These are phyloP conservation scores for Tranzscheliella williamsii DNA, from an alignment of 1,284 basidiomycete species.

Conservation along the genomic window DNA sequence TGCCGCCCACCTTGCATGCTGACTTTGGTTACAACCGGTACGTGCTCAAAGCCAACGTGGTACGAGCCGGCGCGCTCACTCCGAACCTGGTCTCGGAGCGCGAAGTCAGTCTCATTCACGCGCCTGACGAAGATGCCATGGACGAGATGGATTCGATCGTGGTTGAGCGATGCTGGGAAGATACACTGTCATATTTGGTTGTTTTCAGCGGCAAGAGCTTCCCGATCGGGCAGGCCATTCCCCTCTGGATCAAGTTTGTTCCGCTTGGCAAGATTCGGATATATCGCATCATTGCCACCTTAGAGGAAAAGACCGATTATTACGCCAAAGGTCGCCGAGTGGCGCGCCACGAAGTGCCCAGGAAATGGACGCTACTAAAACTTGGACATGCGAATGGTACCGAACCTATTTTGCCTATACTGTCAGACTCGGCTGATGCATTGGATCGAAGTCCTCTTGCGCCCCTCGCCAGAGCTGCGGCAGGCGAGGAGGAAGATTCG, in stretches of 20 bases:
- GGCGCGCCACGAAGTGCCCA: conserved; percentile 75
- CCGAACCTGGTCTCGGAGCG: conserved; percentile 72
- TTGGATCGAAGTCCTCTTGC: conserved; percentile 63
- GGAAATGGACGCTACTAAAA: conserved; percentile 71
- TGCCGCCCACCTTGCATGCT: conserved; percentile 78
- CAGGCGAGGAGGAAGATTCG: conserved; percentile 35
- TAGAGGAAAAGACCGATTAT: conserved; percentile 73
- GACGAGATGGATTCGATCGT: conserved; percentile 81
- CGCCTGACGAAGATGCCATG: conserved; percentile 65
- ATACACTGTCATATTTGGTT: conserved; percentile 80
- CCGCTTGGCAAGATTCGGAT: conserved; percentile 82
- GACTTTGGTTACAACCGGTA: conserved; percentile 80
- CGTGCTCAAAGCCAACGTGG: conserved; percentile 78
- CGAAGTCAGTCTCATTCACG: conserved; percentile 77
- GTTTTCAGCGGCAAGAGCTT: conserved; percentile 72
- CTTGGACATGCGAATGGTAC: conserved; percentile 66
- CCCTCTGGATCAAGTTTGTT: conserved; percentile 79
- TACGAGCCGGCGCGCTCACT: conserved; percentile 80
- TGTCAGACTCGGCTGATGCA: conserved; percentile 64
- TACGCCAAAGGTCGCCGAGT: conserved; percentile 64
- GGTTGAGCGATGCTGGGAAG: conserved; percentile 89
- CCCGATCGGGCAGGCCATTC: conserved; percentile 76
- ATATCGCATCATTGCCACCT: conserved; percentile 73
- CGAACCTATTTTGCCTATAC: conserved; percentile 71
- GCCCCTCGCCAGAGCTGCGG: conserved; percentile 47